Base-by-base conservation (phyloP, 495 filamentous ascomycete genomes). In the Opeltia flavorubescens region DNA sequence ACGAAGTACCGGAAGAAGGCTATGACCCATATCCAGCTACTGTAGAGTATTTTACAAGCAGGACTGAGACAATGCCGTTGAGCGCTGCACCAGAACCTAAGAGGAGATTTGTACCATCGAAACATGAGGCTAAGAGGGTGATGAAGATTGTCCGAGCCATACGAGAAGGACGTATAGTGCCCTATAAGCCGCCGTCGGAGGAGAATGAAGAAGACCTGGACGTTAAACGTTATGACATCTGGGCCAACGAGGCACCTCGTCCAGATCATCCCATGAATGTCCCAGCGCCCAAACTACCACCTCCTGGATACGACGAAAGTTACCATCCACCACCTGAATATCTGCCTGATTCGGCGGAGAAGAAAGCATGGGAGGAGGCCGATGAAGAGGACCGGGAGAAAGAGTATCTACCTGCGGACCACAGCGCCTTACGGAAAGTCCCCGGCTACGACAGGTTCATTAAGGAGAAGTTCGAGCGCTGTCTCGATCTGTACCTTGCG, bases 91-190 rank as follows among this genome's bases (percentile, higher is more conserved):
- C 91, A 30, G 91, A 98, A 58, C 91, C 91, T 4, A 98, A 98
- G 67, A 75, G 89, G 36, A 81, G 91, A 54, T 98, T 95, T 59
- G 67, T 96, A 13, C 91, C 93, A 8, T 96, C 93, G n/a, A 95
- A 95, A 65, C 86, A 96, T 56, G 91, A 98, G 66, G 81, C 85
- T 15, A 95, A 95, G 74, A 74, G 89, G 49, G 77, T 98, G 40
- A 95, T 95, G 88, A 96, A 98, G 69, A 81, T 98, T 53, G 91
- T 95, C 31, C 86, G 84, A 59, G 91, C 91, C 20, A 98, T 98
- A 49, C 74, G 81, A 34, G 89, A 96, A 65, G 93, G 93, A 27
- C 79, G 87, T 26, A 98, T 98, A 47, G 68, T 94, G 51, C 91
- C 91, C 15, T 94, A 91, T 64, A 86, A 83, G 59, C 78, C 87